Evolutionary conservation across 768 basidiomycete genomes (phyloP).

Genomic region (Boletus pseudopeckii): DNA sequence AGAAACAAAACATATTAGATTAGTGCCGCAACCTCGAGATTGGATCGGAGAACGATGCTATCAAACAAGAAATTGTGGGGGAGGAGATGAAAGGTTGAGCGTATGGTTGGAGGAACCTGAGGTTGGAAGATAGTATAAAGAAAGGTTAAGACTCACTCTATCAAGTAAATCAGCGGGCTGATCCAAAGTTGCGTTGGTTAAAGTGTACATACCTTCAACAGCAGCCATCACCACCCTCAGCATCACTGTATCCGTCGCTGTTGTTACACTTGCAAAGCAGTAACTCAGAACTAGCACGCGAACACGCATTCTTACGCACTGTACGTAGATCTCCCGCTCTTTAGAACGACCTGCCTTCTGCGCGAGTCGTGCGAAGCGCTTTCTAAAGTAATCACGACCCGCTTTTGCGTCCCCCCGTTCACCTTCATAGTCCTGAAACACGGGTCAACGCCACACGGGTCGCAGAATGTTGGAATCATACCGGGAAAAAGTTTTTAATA

Average conservation of each 20-base stretch:
- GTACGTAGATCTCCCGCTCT: slow-evolving; percentile 89
- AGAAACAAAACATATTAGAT: slow-evolving; percentile 29
- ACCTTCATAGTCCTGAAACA: slow-evolving; percentile 75
- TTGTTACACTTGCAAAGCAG: slow-evolving; percentile 61
- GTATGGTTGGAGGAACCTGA: slow-evolving; percentile 17
- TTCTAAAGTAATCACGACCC: slow-evolving; percentile 88
- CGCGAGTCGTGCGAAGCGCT: slow-evolving; percentile 75
- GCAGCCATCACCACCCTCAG: slow-evolving; percentile 92
- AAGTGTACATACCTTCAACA: slow-evolving; percentile 71
- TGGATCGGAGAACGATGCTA: slow-evolving; percentile 38
- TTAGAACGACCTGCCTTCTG: slow-evolving; percentile 83
- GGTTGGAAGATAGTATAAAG: slow-evolving; percentile 23
- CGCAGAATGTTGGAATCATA: slow-evolving; percentile 31
- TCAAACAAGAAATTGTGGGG: slow-evolving; percentile 12
- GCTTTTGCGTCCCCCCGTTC: slow-evolving; percentile 66
- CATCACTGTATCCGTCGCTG: slow-evolving; percentile 86
- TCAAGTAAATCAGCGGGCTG: slow-evolving; percentile 13
- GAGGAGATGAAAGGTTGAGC: slow-evolving; percentile 25
- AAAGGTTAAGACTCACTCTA: slow-evolving; percentile 61
- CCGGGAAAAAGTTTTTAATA: slow-evolving; percentile 88
- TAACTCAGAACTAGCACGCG: slow-evolving; percentile 5
- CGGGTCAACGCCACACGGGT: background rate
- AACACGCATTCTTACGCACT: slow-evolving; percentile 52
- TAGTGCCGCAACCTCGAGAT: slow-evolving; percentile 34
- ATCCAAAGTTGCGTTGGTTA: background rate